A percentile compares a stretch with the other conserved stretches of the same genome.
Evolutionary conservation across 108 stramenopile genomes (phyloP).

Genomic region (Cyclotella distinguenda): DNA sequence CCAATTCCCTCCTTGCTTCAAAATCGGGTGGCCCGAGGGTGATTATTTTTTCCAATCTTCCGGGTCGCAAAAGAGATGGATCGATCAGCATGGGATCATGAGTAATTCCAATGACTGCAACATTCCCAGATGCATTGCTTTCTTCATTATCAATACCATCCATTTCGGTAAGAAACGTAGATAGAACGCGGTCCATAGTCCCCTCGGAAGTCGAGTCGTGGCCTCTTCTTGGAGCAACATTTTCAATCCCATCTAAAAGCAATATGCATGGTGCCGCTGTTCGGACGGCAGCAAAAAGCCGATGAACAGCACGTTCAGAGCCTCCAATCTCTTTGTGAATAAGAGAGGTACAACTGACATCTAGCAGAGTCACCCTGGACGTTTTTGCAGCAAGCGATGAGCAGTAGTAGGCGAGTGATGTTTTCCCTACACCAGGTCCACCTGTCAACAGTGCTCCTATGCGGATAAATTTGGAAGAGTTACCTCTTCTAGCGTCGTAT

Average conservation of each 20-base stretch:
- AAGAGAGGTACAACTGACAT: constrained; percentile 82
- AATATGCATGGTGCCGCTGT: constrained; percentile 83
- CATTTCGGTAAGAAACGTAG: constrained; percentile 80
- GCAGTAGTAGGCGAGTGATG: constrained; percentile 61
- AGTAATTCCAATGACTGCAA: constrained; percentile 81
- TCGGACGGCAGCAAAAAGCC: constrained; percentile 60
- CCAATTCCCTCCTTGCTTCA: constrained; percentile 56
- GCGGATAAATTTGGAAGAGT: constrained; percentile 38
- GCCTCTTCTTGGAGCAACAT: constrained; percentile 72
- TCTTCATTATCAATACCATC: constrained; percentile 65
- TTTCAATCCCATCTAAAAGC: constrained; percentile 84
- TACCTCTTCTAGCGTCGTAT: background rate
- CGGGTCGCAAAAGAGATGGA: constrained; percentile 76
- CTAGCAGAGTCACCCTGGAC: constrained; percentile 65
- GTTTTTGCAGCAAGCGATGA: constrained; percentile 59
- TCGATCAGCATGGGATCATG: constrained; percentile 65
- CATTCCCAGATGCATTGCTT: constrained; percentile 12
- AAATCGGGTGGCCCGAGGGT: constrained; percentile 50
- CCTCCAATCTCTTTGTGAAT: constrained; percentile 87
- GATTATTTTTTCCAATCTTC: constrained; percentile 65
- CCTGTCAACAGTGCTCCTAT: constrained; percentile 77
- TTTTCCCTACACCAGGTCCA: constrained; percentile 73
- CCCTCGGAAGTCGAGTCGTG: constrained; percentile 86
- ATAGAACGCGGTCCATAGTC: constrained; percentile 85
- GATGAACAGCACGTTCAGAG: constrained; percentile 73